Base-by-base conservation (phyloP, 768 basidiomycete genomes). In the Clavaria fumosa region DNA sequence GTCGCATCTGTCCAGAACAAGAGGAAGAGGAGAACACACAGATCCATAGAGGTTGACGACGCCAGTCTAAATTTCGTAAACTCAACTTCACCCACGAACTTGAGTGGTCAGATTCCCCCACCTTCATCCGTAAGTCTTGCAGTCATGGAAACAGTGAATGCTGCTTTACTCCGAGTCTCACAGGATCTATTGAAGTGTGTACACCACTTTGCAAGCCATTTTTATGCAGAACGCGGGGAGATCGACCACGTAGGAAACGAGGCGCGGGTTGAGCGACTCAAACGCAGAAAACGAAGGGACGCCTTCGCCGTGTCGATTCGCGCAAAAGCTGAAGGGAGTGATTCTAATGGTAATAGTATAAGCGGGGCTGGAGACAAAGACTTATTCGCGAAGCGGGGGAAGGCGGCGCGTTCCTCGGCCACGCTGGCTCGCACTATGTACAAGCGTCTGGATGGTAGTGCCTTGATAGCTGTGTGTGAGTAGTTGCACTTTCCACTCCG, bases 401-500 rank as follows among this genome's bases (percentile, higher is more conserved):
- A n/a, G n/a, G n/a, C n/a, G n/a, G n/a, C n/a, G n/a, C n/a, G n/a
- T n/a, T n/a, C n/a, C n/a, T n/a, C n/a, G n/a, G n/a, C n/a, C n/a
- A n/a, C n/a, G n/a, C n/a, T n/a, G n/a, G n/a, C n/a, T n/a, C n/a
- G n/a, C n/a, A n/a, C n/a, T 45, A 84, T 85, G 82, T 84, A 83
- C 51, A 78, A 68, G 47, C 62, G 69, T 3, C 61, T 82, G 43
- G 76, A 82, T 46, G 82, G 82, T 3, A 74, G 76, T 7, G 77
- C 78, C 3, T 62, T 84, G 31, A 61, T 84, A 54, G 78, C 71
- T 3, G 62, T 85, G 43, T 78, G 82, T 81, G 23, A 17, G 64
- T 56, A 4, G 17, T 17, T 17, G 18, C 19, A 34, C 15, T 14
- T 33, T 18, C 18, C 1, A 26, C 14, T 19, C 4, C n/a, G n/a